Percentiles rank a stretch among this genome's conserved stretches.
Evolutionary conservation across 495 filamentous ascomycete genomes (phyloP).

Genomic region (Xylaria castorea): DNA sequence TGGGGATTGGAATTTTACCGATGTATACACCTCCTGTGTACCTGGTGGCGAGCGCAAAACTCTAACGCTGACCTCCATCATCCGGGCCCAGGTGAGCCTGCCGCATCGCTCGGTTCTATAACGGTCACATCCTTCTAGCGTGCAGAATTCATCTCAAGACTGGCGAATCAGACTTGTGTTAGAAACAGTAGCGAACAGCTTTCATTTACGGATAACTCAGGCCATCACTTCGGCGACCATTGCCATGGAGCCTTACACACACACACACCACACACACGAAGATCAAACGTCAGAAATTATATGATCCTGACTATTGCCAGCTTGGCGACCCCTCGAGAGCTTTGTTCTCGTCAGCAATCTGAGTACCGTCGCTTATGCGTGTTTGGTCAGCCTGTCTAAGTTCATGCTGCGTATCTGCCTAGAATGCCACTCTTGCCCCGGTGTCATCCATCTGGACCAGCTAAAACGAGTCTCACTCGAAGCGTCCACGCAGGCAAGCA

Average conservation of each 20-base stretch:
- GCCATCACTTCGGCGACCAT: not conserved
- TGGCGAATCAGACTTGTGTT: not conserved
- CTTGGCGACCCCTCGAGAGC: slow-evolving; percentile 1
- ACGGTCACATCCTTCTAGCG: not conserved
- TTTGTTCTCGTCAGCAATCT: not conserved
- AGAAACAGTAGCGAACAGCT: not conserved
- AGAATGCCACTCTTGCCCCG: not conserved
- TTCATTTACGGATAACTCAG: not conserved
- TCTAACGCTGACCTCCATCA: slow-evolving; percentile 1
- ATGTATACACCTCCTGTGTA: not conserved
- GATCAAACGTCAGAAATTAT: slow-evolving; percentile 2
- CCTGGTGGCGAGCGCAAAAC: slow-evolving; percentile 1
- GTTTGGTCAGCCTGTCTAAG: not conserved
- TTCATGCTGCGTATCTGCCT: not conserved
- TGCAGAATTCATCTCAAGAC: not conserved
- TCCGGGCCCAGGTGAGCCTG: not conserved
- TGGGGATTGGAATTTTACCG: not conserved
- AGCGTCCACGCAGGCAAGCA: not conserved
- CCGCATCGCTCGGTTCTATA: not conserved
- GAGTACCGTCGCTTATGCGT: not conserved
- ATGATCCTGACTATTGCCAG: not conserved
- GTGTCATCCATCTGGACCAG: not conserved
- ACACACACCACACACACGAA: slow-evolving; percentile 1
- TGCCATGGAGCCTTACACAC: not conserved
- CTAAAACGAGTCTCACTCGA: not conserved